Conservation (phyloP, 176 grass and related monocot genomes). For the Poa pratensis region DNA sequence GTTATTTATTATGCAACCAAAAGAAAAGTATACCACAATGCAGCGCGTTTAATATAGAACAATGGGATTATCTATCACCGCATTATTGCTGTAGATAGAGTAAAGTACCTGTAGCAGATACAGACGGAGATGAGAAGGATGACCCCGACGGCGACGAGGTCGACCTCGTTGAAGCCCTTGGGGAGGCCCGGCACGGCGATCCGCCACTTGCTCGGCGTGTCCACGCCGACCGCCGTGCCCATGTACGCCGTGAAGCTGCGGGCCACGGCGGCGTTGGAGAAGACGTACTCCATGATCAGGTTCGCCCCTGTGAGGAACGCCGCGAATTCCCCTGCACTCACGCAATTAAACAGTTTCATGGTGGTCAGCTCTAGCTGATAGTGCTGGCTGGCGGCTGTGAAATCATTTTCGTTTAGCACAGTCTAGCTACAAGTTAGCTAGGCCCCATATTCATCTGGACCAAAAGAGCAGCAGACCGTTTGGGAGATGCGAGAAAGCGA, state of each 20-base stretch:
- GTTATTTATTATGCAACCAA: neutral
- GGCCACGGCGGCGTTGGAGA: slow-evolving; percentile 97
- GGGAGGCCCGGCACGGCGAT: slow-evolving; percentile 66
- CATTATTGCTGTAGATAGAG: neutral
- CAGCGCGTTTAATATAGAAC: neutral
- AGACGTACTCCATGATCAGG: slow-evolving; percentile 98
- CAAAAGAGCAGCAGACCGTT: slow-evolving; percentile 33
- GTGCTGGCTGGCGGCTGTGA: slow-evolving; percentile 6
- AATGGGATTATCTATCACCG: neutral
- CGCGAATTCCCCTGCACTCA: slow-evolving; percentile 75
- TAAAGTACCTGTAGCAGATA: slow-evolving; percentile 88
- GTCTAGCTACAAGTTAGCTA: neutral
- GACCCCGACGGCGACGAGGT: slow-evolving; percentile 81
- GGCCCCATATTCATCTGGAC: slow-evolving; percentile 23
- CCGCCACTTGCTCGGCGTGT: slow-evolving; percentile 69
- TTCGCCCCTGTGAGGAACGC: slow-evolving; percentile 94
- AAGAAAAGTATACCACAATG: neutral
- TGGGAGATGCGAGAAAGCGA: slow-evolving; percentile 44
- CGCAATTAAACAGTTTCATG: neutral
- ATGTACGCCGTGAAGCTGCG: slow-evolving; percentile 97
- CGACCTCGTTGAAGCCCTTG: slow-evolving; percentile 78
- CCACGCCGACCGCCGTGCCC: slow-evolving; percentile 83
- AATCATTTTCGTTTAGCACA: slow-evolving; percentile 10
- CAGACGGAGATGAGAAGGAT: slow-evolving; percentile 78
- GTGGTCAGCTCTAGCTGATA: neutral